Percentiles rank a stretch among this genome's conserved stretches.
These are phyloP conservation scores for Astrothelium subdiscretum DNA, from an alignment of 495 filamentous ascomycete genomes.

Conservation along the genomic window DNA sequence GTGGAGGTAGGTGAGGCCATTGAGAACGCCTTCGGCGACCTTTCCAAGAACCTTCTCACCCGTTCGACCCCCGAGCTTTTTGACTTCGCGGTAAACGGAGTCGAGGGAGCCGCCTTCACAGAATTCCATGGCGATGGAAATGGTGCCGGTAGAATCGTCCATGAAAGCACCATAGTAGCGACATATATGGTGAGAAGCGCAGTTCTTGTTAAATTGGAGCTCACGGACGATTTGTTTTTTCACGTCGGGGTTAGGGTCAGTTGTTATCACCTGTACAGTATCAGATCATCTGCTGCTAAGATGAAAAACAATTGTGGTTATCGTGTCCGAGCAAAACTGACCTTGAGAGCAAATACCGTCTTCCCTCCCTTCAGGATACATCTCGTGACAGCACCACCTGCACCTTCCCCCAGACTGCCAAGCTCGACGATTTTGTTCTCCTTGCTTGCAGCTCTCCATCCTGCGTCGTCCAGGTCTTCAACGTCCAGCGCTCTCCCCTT, in stretches of 20 bases:
- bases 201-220: constrained; percentile 93
- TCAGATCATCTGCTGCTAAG: constrained; percentile 9
- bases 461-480: constrained; percentile 86
- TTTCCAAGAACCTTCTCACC: constrained; percentile 98
- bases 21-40: constrained; percentile 88
- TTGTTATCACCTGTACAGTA: constrained; percentile 72
- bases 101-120: constrained; percentile 94
- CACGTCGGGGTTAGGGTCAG: constrained; percentile 91
- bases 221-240: constrained; percentile 97
- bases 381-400: constrained; percentile 87
- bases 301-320: not conserved
- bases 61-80: constrained; percentile 83
- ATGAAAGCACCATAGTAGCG: constrained; percentile 94
- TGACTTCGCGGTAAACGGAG: constrained; percentile 93
- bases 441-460: constrained; percentile 84
- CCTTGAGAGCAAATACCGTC: constrained; percentile 94
- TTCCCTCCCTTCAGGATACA: constrained; percentile 82
- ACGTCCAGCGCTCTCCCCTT: constrained; percentile 75
- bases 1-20: constrained; percentile 92
- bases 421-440: constrained; percentile 79
- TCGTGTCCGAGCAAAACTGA: constrained; percentile 29
- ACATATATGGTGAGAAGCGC: constrained; percentile 87
- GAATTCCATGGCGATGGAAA: constrained; percentile 98
- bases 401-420: constrained; percentile 86
- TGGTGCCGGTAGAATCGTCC: constrained; percentile 84